Percentiles rank a stretch among this genome's conserved stretches.
Conservation (phyloP, 495 filamentous ascomycete species). For the Hyaloscypha hepaticicola region DNA sequence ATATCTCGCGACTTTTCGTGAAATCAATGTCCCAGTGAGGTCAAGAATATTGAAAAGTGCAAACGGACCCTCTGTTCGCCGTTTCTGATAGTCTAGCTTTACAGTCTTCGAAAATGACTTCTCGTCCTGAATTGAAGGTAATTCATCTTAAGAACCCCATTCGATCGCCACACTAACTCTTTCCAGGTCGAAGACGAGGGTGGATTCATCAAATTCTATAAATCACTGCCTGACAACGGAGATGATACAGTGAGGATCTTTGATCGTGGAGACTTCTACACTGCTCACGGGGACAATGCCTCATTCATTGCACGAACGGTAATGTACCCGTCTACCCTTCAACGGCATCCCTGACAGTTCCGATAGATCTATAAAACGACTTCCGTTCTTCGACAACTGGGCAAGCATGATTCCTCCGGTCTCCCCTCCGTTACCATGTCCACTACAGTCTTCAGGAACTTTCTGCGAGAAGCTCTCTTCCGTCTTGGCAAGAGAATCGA, state of each 20-base stretch:
- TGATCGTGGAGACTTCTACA: constrained; percentile 93
- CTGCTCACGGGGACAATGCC: constrained; percentile 89
- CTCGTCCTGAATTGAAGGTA: constrained; percentile 76
- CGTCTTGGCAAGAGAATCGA: constrained; percentile 86
- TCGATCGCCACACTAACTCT: constrained; percentile 18
- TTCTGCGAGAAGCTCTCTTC: constrained; percentile 91
- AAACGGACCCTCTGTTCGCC: neutral
- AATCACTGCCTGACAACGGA: constrained; percentile 65
- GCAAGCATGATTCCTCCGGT: constrained; percentile 75
- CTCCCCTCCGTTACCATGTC: constrained; percentile 93
- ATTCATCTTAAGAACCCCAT: constrained; percentile 32
- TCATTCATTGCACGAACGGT: constrained; percentile 88
- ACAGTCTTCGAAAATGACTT: constrained; percentile 63
- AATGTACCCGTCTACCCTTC: constrained; percentile 23
- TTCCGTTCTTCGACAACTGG: constrained; percentile 87
- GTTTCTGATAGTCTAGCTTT: neutral
- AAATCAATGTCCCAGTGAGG: neutral
- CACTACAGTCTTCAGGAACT: constrained; percentile 89
- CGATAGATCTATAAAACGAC: constrained; percentile 90
- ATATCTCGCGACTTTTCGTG: constrained; percentile 13
- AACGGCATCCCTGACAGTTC: neutral
- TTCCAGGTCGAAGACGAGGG: constrained; percentile 88
- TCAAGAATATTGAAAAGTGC: neutral
- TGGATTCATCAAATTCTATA: constrained; percentile 94
- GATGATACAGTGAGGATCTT: constrained; percentile 84